phyloP scores from a whole-genome alignment of 2,329 filamentous ascomycete genomes.

The Aureobasidium sp. region DNA sequence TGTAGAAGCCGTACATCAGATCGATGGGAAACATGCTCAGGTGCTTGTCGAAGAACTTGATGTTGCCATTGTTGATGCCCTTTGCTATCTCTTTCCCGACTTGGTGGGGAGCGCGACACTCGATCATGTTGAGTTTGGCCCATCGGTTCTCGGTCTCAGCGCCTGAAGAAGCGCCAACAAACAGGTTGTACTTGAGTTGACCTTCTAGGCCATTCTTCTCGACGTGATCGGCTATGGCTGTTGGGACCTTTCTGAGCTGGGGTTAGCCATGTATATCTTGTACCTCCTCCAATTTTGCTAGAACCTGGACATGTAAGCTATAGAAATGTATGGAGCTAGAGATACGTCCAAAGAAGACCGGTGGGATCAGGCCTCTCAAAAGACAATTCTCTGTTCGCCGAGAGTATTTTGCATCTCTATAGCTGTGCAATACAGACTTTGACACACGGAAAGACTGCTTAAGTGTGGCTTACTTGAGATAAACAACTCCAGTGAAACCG shows the following conservation, averaged over 20 bases:
- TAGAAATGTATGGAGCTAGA: not conserved
- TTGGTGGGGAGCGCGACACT: constrained; percentile 75
- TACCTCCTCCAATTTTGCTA: no score
- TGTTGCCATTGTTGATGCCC: constrained; percentile 80
- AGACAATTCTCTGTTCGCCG: not conserved
- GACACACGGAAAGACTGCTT: not conserved
- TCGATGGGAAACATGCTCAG: constrained; percentile 86
- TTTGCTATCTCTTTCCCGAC: constrained; percentile 85
- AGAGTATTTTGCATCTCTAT: not conserved
- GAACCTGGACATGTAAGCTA: not conserved
- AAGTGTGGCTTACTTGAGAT: constrained; percentile 59
- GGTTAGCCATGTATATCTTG: not conserved
- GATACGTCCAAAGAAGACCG: not conserved
- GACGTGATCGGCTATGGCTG: constrained; percentile 77
- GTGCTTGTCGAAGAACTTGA: constrained; percentile 92
- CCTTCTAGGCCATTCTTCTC: constrained; percentile 80
- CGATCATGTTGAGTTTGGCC: constrained; percentile 86
- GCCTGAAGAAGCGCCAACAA: constrained; percentile 82
- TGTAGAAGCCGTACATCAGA: constrained; percentile 70
- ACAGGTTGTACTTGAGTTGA: constrained; percentile 75
- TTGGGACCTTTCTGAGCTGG: constrained; percentile 63
- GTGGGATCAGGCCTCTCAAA: not conserved
- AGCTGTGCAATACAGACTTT: not conserved
- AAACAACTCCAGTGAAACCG: constrained; percentile 83
- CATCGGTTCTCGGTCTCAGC: constrained; percentile 88